These are phyloP conservation scores for Xylariaceae sp. DNA, from an alignment of 2,329 filamentous ascomycete species.

Conservation along the genomic window DNA sequence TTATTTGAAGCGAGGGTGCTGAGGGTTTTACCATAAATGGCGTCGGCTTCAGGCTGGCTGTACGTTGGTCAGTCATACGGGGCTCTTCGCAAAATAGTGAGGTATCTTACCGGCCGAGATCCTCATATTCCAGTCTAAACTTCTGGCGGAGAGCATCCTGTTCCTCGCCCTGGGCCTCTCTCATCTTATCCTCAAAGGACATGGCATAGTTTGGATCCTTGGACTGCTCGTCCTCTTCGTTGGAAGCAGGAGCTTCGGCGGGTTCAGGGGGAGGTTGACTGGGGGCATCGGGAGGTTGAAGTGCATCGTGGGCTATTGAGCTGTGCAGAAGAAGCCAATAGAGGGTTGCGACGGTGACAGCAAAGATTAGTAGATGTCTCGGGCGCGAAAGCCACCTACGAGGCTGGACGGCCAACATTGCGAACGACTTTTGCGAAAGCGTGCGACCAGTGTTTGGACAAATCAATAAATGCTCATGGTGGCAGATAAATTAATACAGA, in stretches of 20 bases:
- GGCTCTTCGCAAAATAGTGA: conserved; percentile 3
- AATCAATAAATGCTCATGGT: too few relatives aligned
- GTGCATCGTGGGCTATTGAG: conserved; percentile 23
- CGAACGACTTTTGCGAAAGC: too few relatives aligned
- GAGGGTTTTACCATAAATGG: conserved; percentile 56
- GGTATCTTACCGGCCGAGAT: conserved; percentile 36
- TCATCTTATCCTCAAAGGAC: conserved; percentile 28
- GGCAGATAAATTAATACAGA: too few relatives aligned
- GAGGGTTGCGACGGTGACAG: conserved; percentile 37
- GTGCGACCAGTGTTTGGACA: too few relatives aligned
- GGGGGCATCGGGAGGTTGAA: conserved; percentile 3
- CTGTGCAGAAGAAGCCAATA: conserved; percentile 42
- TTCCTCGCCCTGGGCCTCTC: conserved; percentile 30
- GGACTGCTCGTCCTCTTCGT: not conserved
- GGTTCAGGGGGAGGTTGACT: conserved; percentile 3
- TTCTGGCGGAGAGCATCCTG: conserved; percentile 29
- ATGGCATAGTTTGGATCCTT: conserved; percentile 13
- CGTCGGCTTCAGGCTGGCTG: conserved; percentile 44
- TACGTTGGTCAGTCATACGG: conserved; percentile 21
- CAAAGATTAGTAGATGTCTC: conserved; percentile 39
- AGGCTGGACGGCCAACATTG: conserved; percentile 32
- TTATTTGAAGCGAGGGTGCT: conserved; percentile 42
- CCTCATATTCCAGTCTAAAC: conserved; percentile 40
- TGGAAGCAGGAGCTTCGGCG: too few relatives aligned
- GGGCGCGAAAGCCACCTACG: conserved; percentile 37